phyloP scores from a whole-genome alignment of 2,329 filamentous ascomycete species.

The Cytospora piceicola region DNA sequence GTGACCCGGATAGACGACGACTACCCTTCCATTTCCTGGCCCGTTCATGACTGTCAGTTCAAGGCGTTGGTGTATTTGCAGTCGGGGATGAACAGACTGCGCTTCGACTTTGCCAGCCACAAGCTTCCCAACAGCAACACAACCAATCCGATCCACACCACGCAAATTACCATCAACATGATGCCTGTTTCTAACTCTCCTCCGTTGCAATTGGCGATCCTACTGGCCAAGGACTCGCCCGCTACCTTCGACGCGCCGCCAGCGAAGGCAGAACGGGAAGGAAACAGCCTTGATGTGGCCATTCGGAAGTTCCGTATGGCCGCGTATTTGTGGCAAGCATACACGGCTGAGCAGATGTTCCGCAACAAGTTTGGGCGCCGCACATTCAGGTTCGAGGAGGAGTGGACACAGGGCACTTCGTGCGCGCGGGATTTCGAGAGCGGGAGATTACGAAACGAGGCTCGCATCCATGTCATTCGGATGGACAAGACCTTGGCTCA shows the following conservation, averaged over 20 bases:
- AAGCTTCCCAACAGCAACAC: constrained; percentile 73
- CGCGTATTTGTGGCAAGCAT: constrained; percentile 95
- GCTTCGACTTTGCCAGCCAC: constrained; percentile 84
- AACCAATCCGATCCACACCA: constrained; percentile 73
- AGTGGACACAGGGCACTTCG: constrained; percentile 85
- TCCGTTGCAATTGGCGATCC: constrained; percentile 85
- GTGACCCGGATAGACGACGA: constrained; percentile 82
- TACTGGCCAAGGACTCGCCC: constrained; percentile 86
- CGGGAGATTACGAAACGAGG: constrained; percentile 83
- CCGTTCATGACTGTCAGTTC: constrained; percentile 86
- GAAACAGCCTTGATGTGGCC: constrained; percentile 78
- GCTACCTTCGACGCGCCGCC: constrained; percentile 83
- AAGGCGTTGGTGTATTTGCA: constrained; percentile 90
- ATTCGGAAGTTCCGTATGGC: constrained; percentile 92
- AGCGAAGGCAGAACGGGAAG: constrained; percentile 75
- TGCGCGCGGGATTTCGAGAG: constrained; percentile 73
- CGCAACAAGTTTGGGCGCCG: constrained; percentile 84
- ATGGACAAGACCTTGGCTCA: constrained; percentile 83
- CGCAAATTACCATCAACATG: constrained; percentile 84
- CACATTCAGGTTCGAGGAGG: constrained; percentile 89
- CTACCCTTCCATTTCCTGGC: constrained; percentile 84
- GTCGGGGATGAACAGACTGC: constrained; percentile 85
- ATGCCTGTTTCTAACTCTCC: constrained; percentile 77
- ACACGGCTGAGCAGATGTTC: constrained; percentile 95
- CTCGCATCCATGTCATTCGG: constrained; percentile 84